Evolutionary conservation across 805 yeast genomes (phyloP), one percentile per base, ranked within the genome.

Genomic region (Teunomyces stri): DNA sequence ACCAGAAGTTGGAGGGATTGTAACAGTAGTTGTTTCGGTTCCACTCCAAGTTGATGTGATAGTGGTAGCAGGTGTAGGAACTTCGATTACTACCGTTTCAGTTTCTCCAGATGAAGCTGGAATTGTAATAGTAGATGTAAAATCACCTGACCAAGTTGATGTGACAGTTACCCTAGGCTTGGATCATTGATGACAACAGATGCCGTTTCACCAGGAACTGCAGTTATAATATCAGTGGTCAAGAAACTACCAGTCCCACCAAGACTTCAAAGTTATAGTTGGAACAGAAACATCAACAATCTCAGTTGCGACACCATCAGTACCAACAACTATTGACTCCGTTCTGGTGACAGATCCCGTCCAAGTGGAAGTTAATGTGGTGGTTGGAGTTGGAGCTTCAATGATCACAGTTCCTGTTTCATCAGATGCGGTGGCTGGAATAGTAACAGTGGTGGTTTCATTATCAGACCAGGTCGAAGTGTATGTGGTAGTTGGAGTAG

Each of bases 391-490:
- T 12, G 57, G 56, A 42, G 48, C 45, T 6, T 50, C 49, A 10
- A 53, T 43, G 2, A 44, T 41, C 3, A 45, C 55, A 15, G 57
- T 45, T 2, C 33, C 51, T 4, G 53, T 50, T 13, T 33, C 47
- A 36, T 47, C 49, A n/a, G 45, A 46, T 27, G 47, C 41, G 7
- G 42, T 47, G 10, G 27, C 27, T 22, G 27, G 27, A 22, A 22
- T 22, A 1, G 52, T 33, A 11, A 33, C 34, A 10, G 55, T 49
- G 4, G 51, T 36, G 5, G 44, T 47, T 5, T 48, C 31, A 40
- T 45, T 12, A 1, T 51, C 53, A 15, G 59, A 45, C 51, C 53
- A 55, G 0, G 57, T 48, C 5, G 48, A 13, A 10, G 62, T 58
- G 3, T 43, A 30, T 4, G 59, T 56, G 12, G 39, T 39, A 12